These are phyloP conservation scores for Platanthera guangdongensis DNA, from an alignment of 106 monocot species.

Conservation along the genomic window DNA sequence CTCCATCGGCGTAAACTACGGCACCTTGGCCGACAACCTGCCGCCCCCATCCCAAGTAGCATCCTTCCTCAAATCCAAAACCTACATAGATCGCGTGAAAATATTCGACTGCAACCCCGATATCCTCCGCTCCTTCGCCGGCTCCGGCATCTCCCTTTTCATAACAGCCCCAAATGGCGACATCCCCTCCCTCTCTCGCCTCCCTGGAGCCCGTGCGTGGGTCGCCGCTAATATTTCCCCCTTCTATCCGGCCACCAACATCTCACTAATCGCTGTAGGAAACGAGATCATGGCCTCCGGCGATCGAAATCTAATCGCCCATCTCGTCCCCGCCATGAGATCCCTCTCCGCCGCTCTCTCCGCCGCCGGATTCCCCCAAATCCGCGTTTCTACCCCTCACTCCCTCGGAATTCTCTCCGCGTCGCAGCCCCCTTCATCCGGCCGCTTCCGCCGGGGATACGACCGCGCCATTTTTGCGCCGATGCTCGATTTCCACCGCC, in stretches of 20 bases:
- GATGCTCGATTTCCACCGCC: conserved; percentile 65
- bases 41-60: conserved; percentile 71
- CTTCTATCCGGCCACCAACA: conserved; percentile 73
- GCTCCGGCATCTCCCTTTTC: conserved; percentile 41
- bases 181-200: conserved; percentile 40
- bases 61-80: conserved; percentile 48
- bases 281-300: conserved; percentile 67
- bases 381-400: conserved; percentile 82
- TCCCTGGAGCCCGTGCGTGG: conserved; percentile 43
- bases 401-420: conserved; percentile 62
- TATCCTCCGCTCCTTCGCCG: conserved; percentile 78
- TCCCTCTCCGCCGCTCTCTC: conserved; percentile 44
- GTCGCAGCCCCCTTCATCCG: conserved; percentile 62
- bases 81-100: conserved; percentile 71
- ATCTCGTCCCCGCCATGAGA: conserved; percentile 78
- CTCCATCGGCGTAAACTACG: conserved; percentile 90
- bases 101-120: conserved; percentile 78
- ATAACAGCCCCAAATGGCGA: conserved; percentile 62
- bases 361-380: conserved; percentile 19
- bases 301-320: conserved; percentile 49
- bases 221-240: conserved; percentile 55
- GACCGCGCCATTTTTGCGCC: conserved; percentile 44
- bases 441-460: conserved; percentile 55
- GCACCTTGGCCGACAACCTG: conserved; percentile 69
- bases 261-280: conserved; percentile 64